Conservation (phyloP, 805 yeast genomes). For the Saturnispora silvae region DNA sequence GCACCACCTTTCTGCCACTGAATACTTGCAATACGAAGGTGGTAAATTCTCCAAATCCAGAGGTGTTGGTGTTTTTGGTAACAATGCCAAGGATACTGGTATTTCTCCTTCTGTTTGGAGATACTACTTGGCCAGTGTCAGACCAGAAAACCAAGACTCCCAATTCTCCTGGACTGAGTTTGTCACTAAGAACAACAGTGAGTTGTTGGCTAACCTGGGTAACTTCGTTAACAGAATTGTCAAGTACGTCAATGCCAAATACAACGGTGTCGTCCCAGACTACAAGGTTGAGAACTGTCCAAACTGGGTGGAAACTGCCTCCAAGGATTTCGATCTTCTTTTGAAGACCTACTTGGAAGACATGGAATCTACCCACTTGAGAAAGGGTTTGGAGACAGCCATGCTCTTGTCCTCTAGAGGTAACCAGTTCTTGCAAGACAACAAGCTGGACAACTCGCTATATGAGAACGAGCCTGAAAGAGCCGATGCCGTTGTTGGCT, state of each 20-base stretch:
- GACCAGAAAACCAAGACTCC: conserved; percentile 94
- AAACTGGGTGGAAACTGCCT: conserved; percentile 33
- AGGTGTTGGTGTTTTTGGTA: conserved; percentile 96
- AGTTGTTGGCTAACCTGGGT: conserved; percentile 90
- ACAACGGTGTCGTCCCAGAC: conserved; percentile 79
- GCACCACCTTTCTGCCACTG: conserved; percentile 88
- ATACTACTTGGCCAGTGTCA: conserved; percentile 80
- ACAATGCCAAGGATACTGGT: conserved; percentile 91
- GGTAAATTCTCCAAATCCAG: conserved; percentile 98
- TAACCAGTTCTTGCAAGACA: conserved; percentile 90
- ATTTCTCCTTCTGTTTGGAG: conserved; percentile 93
- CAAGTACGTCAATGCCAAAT: conserved; percentile 83
- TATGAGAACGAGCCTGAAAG: conserved; percentile 65
- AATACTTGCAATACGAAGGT: conserved; percentile 93
- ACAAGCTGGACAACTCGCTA: conserved; percentile 83
- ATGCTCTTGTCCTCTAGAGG: conserved; percentile 91
- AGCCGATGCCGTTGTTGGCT: conserved; percentile 86
- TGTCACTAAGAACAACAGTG: conserved; percentile 87
- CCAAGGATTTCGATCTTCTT: conserved; percentile 49
- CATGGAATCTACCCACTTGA: conserved; percentile 70
- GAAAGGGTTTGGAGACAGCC: conserved; percentile 85
- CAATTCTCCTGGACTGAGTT: conserved; percentile 97
- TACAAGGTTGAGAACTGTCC: conserved; percentile 40
- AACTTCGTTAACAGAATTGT: conserved; percentile 91
- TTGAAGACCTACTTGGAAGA: conserved; percentile 52